Percentiles rank a stretch among this genome's conserved stretches.
Evolutionary conservation across 1,284 basidiomycete species (phyloP).

Genomic region (Cryptococcus amylolentus): DNA sequence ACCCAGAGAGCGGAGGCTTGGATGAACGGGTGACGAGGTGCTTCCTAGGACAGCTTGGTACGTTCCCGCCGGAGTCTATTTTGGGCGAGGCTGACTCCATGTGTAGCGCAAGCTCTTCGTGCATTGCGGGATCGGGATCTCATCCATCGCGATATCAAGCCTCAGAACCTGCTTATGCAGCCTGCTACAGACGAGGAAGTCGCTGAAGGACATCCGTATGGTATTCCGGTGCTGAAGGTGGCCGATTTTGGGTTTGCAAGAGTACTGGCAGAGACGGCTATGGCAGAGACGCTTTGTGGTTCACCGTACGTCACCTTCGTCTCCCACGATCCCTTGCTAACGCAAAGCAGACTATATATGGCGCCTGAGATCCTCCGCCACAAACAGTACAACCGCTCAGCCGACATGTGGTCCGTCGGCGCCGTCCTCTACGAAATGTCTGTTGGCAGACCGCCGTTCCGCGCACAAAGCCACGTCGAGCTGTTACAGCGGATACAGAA

Average conservation of each 20-base stretch:
- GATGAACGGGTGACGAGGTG: constrained; percentile 87
- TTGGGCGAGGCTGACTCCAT: not conserved
- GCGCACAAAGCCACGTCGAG: constrained; percentile 94
- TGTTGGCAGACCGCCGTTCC: constrained; percentile 88
- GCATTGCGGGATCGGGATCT: constrained; percentile 86
- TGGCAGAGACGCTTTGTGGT: constrained; percentile 97
- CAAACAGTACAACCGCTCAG: constrained; percentile 97
- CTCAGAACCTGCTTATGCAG: constrained; percentile 85
- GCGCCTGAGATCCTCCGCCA: constrained; percentile 96
- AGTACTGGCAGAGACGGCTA: constrained; percentile 80
- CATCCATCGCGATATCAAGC: constrained; percentile 97
- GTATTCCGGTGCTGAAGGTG: constrained; percentile 90
- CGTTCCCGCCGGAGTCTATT: constrained; percentile 31
- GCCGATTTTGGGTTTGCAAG: constrained; percentile 98
- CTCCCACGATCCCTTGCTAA: not conserved
- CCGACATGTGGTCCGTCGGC: constrained; percentile 96
- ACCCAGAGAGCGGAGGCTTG: constrained; percentile 84
- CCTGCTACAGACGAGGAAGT: constrained; percentile 76
- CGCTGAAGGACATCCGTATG: constrained; percentile 78
- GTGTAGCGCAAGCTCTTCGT: constrained; percentile 79
- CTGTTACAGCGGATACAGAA: constrained; percentile 89
- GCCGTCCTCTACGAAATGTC: constrained; percentile 96
- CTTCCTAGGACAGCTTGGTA: constrained; percentile 87
- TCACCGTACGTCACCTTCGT: constrained; percentile 67
- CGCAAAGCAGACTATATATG: constrained; percentile 79